phyloP scores from a whole-genome alignment of 2,329 filamentous ascomycete species.

The Gyromitra esculenta region DNA sequence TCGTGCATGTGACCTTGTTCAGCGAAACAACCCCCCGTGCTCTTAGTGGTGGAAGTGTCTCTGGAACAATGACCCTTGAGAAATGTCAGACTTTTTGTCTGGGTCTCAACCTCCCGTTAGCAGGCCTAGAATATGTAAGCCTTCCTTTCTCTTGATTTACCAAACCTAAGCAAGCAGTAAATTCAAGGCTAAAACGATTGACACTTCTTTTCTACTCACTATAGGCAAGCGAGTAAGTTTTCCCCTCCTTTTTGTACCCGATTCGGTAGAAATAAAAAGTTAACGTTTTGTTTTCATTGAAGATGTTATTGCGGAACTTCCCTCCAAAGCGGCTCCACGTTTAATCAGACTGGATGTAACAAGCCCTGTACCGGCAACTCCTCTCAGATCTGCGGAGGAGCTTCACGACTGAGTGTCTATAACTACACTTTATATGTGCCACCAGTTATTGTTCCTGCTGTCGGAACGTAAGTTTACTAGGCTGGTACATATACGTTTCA shows the following conservation, averaged over 20 bases:
- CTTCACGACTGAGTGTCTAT: constrained; percentile 56
- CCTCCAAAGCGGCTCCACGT: constrained; percentile 39
- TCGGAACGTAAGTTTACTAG: constrained; percentile 43
- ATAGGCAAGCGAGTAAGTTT: constrained; percentile 41
- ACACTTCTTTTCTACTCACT: not conserved
- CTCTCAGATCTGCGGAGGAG: constrained; percentile 67
- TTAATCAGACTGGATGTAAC: constrained; percentile 65
- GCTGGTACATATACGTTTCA: too few species aligned
- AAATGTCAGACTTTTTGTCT: constrained; percentile 51
- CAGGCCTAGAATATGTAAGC: constrained; percentile 46
- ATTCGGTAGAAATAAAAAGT: too few species aligned
- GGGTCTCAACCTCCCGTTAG: constrained; percentile 30
- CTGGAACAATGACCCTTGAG: constrained; percentile 50
- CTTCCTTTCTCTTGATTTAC: not conserved
- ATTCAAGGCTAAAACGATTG: not conserved
- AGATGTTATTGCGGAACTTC: constrained; percentile 46
- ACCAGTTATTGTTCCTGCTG: constrained; percentile 37
- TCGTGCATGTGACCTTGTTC: not conserved
- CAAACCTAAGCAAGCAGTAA: not conserved
- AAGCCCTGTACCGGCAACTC: constrained; percentile 65
- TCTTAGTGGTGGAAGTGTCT: constrained; percentile 37
- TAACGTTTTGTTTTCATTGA: not conserved
- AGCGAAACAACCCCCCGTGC: constrained; percentile 44
- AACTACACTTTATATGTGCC: constrained; percentile 47
- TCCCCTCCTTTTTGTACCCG: not conserved